These are phyloP conservation scores for Hyphodiscus hymeniophilus DNA, from an alignment of 495 filamentous ascomycete genomes.

Conservation along the genomic window DNA sequence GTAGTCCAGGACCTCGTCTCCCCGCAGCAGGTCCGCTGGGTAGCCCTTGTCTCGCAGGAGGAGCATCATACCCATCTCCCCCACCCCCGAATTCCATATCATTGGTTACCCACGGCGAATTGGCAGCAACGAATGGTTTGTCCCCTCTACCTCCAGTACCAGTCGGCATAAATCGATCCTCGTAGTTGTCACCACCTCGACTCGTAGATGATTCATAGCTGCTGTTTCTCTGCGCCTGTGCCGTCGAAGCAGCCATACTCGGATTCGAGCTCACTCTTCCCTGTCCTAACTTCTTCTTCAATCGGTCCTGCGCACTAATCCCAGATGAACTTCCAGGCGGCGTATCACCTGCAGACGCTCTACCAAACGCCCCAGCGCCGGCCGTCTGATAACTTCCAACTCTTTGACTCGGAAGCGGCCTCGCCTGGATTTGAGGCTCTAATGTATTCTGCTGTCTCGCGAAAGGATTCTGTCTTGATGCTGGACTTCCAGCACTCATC, in stretches of 20 bases:
- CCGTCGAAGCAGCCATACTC: neutral
- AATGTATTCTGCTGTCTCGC: constrained; percentile 19
- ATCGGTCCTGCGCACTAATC: too few species aligned
- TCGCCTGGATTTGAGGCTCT: constrained; percentile 37
- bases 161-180: constrained; percentile 34
- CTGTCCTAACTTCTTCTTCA: too few species aligned
- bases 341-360: too few species aligned
- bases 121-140: constrained; percentile 37
- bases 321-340: too few species aligned
- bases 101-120: constrained; percentile 37
- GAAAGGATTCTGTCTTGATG: constrained; percentile 17
- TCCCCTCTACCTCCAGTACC: constrained; percentile 21
- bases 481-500: too few species aligned
- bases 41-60: constrained; percentile 7
- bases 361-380: too few species aligned
- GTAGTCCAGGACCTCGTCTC: constrained; percentile 37
- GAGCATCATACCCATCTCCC: constrained; percentile 26
- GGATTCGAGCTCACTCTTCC: too few species aligned
- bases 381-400: constrained; percentile 60
- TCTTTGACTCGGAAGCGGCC: constrained; percentile 63
- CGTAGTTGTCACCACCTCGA: constrained; percentile 30
- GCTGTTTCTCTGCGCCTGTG: constrained; percentile 16
- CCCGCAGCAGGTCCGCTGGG: constrained; percentile 23
- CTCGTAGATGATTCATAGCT: constrained; percentile 25
- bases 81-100: constrained; percentile 30